Evolutionary conservation across 2,329 filamentous ascomycete species (phyloP), one percentile per base, ranked within the genome.

Genomic region (Bipolaris victoriae): DNA sequence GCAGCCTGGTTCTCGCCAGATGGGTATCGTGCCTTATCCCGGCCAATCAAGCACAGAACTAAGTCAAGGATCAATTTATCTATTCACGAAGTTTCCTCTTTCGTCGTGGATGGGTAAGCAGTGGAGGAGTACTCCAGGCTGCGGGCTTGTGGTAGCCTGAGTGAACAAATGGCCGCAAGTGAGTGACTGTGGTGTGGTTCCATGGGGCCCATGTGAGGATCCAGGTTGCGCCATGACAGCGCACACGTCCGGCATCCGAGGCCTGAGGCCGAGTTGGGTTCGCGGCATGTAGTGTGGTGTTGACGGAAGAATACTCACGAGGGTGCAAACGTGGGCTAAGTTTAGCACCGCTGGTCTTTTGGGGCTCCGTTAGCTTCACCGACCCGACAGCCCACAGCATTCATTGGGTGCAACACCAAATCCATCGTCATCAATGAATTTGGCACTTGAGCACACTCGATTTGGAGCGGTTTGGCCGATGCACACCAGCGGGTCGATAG

Each of bases 1-100:
- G 55, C 33, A 43, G 43, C 54, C 53, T 53, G 50, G 50, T 54
- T 54, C 44, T 54, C 43, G 43, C 50, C 55, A 39, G 50, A 57
- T 57, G 48, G 36, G 45, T 49, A 45, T 43, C 41, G 49, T 16
- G n/a, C 31, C 50, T 57, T 57, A 57, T 57, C 55, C 45, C 20
- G 18, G n/a, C 55, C 55, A 54, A 57, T 57, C 24, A 55, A 15
- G 15, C 15, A 7, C 6, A 11, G n/a, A 7, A 20, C 39, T 24
- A 46, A 20, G 44, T 7, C 47, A 24, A 31, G 48, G 46, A 29
- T 39, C 20, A 48, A 57, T 57, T 33, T 53, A 48, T 47, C 33
- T 48, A 10, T 29, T 45, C 11, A 31, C 20, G 39, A 49, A n/a
- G 22, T 49, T 22, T 46, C 43, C 15, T 24, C 2, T 39, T 18